Evolutionary conservation across 768 basidiomycete genomes (phyloP), one percentile per base, ranked within the genome.

Genomic region (Leccinum variicolor): DNA sequence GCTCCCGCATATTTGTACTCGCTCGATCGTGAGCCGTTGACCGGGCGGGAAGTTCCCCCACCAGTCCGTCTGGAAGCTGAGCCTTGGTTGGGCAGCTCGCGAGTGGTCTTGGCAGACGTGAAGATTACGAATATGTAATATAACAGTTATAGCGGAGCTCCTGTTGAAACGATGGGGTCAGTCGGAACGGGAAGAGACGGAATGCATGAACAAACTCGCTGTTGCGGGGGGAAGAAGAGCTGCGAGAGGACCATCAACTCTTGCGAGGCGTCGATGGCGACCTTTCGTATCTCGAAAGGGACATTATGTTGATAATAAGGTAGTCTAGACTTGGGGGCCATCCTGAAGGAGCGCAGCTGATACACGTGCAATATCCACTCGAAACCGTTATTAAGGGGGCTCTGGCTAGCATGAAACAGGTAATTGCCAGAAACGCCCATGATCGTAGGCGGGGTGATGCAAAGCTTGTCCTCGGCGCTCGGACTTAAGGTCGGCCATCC

Each of bases 91-190:
- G 39, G 61, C 45, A 28, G 82, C 79, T 51, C 69, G 73, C 29
- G 78, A 73, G 63, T 86, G 84, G 63, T 82, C 81, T 55, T 76
- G 79, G 57, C 82, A 83, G n/a, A 74, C 74, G 74, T 79, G 80
- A 52, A 85, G 68, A 65, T 84, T 75, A 57, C 82, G 79, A 56
- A 86, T 76, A 60, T 82, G 81, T 61, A 86, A 46, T 17, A 61
- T 55, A 59, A 65, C 61, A 15, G 53, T 57, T 53, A 69, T 69
- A 15, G 69, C 64, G 3, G 62, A 62, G 53, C 64, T 67, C 47
- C 71, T 72, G 61, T n/a, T 31, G 36, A 26, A 52, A 41, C 28
- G 48, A 55, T 31, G 41, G 31, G 13, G 25, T 53, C 31, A 19
- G 29, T 58, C 51, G 26, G 13, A 36, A 36, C 2, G 7, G 47